These are phyloP conservation scores for Musa balbisiana DNA, from an alignment of 202 grass and related monocot genomes.

Conservation along the genomic window DNA sequence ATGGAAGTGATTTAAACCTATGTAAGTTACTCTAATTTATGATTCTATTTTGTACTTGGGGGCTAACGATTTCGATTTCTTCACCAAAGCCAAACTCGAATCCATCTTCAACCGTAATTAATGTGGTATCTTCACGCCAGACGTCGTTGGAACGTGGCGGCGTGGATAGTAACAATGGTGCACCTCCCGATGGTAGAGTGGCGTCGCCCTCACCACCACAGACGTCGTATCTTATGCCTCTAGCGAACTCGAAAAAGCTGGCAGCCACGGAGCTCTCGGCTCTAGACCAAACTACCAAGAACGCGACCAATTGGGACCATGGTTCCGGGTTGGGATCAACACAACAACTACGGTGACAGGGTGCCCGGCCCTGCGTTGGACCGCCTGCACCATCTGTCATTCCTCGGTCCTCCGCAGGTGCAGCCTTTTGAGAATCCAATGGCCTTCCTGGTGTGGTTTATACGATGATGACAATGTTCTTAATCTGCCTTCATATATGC, in stretches of 20 bases:
- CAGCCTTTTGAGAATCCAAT: slow-evolving; percentile 4
- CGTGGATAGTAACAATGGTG: background rate
- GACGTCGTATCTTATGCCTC: background rate
- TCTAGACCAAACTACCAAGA: background rate
- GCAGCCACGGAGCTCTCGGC: background rate
- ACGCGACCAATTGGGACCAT: background rate
- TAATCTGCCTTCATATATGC: slow-evolving; percentile 14
- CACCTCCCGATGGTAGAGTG: slow-evolving; percentile 1
- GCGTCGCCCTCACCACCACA: background rate
- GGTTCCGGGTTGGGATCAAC: background rate
- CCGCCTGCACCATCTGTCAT: background rate
- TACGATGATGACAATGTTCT: background rate
- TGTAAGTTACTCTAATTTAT: background rate
- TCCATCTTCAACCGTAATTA: background rate
- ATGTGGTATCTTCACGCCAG: background rate
- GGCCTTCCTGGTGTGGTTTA: background rate
- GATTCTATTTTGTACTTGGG: background rate
- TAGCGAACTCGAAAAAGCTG: background rate
- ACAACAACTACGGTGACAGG: background rate
- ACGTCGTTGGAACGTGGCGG: background rate
- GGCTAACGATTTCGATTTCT: background rate
- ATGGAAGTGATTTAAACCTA: background rate
- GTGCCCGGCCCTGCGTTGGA: background rate
- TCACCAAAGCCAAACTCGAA: background rate
- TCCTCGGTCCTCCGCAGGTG: background rate